These are phyloP conservation scores for Beauveria pseudobassiana DNA, from an alignment of 2,329 filamentous ascomycete genomes.

Conservation along the genomic window DNA sequence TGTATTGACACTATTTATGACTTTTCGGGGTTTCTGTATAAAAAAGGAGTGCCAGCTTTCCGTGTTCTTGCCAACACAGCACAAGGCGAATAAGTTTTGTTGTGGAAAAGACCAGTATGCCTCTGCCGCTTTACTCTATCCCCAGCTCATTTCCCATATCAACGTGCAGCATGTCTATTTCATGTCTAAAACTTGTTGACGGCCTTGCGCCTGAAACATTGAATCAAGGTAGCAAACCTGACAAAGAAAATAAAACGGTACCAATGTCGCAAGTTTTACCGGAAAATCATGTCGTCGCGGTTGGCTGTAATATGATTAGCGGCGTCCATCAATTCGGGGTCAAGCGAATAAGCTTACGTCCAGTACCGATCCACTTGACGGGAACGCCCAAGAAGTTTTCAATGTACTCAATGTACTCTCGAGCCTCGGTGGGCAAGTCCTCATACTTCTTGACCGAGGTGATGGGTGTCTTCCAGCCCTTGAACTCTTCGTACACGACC, in stretches of 20 bases:
- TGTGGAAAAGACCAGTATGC: neutral
- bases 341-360: conserved; percentile 19
- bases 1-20: neutral
- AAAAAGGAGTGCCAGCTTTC: neutral
- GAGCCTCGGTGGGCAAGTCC: conserved; percentile 56
- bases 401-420: conserved; percentile 59
- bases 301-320: neutral
- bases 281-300: neutral
- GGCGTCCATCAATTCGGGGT: neutral
- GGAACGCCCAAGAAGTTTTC: conserved; percentile 57
- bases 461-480: conserved; percentile 62
- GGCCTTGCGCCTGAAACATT: neutral
- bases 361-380: conserved; percentile 60
- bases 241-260: neutral
- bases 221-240: neutral
- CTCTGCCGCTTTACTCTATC: neutral
- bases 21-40: neutral
- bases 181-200: neutral
- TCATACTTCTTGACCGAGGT: conserved; percentile 52
- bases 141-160: neutral
- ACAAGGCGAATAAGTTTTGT: neutral
- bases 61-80: neutral
- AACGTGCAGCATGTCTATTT: neutral
- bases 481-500: conserved; percentile 60
- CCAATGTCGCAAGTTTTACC: neutral